Base-by-base conservation (phyloP, 2,329 filamentous ascomycete genomes). In the Colletotrichum musae region DNA sequence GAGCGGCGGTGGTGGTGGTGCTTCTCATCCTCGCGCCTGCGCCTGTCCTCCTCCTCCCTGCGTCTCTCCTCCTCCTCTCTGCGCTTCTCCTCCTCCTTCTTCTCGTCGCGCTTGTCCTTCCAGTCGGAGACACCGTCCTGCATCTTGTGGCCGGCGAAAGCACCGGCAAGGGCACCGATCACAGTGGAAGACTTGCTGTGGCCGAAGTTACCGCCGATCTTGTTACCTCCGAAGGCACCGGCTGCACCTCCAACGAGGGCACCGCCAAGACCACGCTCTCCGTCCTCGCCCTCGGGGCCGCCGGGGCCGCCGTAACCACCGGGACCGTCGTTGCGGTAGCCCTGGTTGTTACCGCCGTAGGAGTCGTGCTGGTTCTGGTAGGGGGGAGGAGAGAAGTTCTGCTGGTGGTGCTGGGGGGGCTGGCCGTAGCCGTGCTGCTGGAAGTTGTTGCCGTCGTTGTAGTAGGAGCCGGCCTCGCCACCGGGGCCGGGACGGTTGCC, bases 221-320 rank as follows among this genome's bases (percentile, higher is more conserved):
- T 81, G 73, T 81, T 73, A 4, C 81, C 82, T 12, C 81, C 82
- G 32, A 80, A 79, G 2, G 76, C 82, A 16, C 82, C 82, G 45
- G 80, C 82, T 0, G 80, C 77, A 47, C 78, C 82, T 6, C 82
- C 82, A 16, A 79, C 81, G 4, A 83, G 64, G 1, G 80, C 81
- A 50, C 82, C 82, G 70, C 81, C 75, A 15, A 84, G 58, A 26
- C 82, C 82, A 28, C 82, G 80, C 61, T 84, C 82, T n/a, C 80
- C 81, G 6, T 80, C 79, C 26, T 70, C 67, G 12, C 75, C 78
- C 1, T 67, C 72, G 0, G 62, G 71, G n/a, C 75, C 78, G 2
- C 67, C 75, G 0, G 64, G 72, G 26, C 72, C 74, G 15, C 48
- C 61, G 18, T 45, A 59, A 52, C 69, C 58, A 39, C 66, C 43